A percentile compares a stretch with the other conserved stretches of the same genome.
Evolutionary conservation across 192 early-diverging fungal genomes (phyloP).

Genomic region (Podila horticola): DNA sequence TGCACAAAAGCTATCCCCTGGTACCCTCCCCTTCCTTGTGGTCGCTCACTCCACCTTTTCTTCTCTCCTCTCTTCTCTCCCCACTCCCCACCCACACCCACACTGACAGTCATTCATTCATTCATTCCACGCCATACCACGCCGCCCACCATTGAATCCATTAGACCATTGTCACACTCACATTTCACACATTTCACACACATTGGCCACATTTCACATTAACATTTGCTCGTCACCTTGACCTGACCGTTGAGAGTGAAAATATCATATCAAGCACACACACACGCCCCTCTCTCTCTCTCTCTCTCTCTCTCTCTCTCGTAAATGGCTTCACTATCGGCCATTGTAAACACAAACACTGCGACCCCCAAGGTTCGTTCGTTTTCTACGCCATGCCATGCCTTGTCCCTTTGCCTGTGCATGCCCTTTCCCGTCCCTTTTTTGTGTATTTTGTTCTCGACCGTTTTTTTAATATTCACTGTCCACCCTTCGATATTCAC

Average conservation of each 20-base stretch:
- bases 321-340: neutral
- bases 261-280: too few relatives aligned
- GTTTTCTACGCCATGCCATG: neutral
- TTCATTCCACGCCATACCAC: neutral
- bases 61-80: neutral
- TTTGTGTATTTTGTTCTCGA: neutral
- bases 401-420: neutral
- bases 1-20: neutral
- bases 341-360: neutral
- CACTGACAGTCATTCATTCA: neutral
- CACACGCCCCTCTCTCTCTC: neutral
- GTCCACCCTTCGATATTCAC: neutral
- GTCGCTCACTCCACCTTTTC: too few relatives aligned
- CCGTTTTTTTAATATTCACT: neutral
- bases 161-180: neutral
- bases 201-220: too few relatives aligned
- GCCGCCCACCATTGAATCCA: neutral
- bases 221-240: neutral
- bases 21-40: neutral
- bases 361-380: conserved; percentile 1
- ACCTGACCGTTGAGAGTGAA: neutral
- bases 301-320: neutral
- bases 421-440: neutral
- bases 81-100: neutral
- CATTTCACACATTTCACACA: too few relatives aligned